phyloP scores from a whole-genome alignment of 2,329 filamentous ascomycete genomes.

The Venturia carpophila region DNA sequence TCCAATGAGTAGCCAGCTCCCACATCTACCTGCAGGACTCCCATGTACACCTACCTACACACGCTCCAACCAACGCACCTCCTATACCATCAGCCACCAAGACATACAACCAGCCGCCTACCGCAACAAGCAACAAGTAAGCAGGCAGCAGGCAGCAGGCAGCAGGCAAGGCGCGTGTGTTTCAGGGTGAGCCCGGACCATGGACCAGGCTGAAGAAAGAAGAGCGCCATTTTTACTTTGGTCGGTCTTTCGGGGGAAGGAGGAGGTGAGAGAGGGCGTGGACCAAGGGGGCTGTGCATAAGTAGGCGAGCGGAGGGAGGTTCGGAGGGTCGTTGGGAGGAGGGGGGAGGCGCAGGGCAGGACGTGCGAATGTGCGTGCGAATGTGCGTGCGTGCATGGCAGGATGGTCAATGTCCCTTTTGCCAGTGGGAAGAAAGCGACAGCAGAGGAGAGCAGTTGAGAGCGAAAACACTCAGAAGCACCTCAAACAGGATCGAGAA shows the following conservation, averaged over 20 bases:
- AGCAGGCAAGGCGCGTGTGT: neutral
- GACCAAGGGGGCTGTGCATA: neutral
- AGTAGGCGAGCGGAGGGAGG: too few relatives aligned
- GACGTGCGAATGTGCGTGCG: neutral
- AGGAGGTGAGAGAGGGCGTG: neutral
- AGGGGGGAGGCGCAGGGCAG: neutral
- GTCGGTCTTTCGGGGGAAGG: neutral
- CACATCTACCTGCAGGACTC: too few relatives aligned
- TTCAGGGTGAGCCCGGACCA: too few relatives aligned
- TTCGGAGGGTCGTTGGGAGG: too few relatives aligned
- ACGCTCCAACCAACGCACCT: too few relatives aligned
- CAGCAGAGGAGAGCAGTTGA: neutral
- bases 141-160: too few relatives aligned
- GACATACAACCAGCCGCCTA: neutral
- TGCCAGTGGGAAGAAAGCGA: neutral
- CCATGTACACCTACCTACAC: too few relatives aligned
- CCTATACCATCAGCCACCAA: too few relatives aligned
- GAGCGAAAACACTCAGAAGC: neutral
- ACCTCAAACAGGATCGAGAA: neutral
- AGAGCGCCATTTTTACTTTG: too few relatives aligned
- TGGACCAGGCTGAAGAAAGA: neutral
- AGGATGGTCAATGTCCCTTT: too few relatives aligned
- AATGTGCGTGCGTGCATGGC: neutral
- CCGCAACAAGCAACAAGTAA: neutral
- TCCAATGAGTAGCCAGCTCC: too few relatives aligned